phyloP scores from a whole-genome alignment of 1,139 yeast species.

The Pichia sp. region DNA sequence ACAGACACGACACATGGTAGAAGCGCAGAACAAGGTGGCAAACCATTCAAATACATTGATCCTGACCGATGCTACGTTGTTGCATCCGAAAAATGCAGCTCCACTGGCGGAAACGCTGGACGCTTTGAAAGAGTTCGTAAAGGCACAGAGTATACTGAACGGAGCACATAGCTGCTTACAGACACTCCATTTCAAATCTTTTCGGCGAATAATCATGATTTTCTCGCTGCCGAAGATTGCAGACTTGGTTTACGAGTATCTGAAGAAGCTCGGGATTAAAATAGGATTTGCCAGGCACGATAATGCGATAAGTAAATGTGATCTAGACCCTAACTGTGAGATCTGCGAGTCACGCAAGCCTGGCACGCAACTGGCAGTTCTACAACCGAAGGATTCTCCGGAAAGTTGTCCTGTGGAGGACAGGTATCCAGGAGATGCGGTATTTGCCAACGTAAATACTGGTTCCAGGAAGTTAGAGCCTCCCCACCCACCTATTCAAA shows the following conservation, averaged over 20 bases:
- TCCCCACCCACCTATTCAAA: conserved; percentile 28
- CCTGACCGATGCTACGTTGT: conserved; percentile 25
- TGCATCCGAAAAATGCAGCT: conserved; percentile 24
- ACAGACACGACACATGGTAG: neutral
- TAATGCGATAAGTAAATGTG: conserved; percentile 12
- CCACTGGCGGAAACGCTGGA: conserved; percentile 22
- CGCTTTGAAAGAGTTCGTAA: conserved; percentile 21
- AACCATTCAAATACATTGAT: conserved; percentile 27
- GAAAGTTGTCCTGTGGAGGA: conserved; percentile 9
- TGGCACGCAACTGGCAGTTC: neutral
- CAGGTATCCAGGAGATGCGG: conserved; percentile 9
- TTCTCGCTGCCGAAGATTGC: conserved; percentile 26
- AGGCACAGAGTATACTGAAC: conserved; percentile 16
- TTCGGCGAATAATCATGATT: conserved; percentile 30
- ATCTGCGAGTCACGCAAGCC: neutral
- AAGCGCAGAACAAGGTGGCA: neutral
- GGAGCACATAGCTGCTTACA: conserved; percentile 21
- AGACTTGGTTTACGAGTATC: conserved; percentile 18
- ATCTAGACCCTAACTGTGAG: conserved; percentile 4
- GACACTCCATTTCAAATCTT: conserved; percentile 27
- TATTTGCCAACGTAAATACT: neutral
- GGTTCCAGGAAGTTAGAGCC: conserved; percentile 17
- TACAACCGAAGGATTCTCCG: neutral
- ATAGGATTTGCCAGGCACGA: conserved; percentile 25
- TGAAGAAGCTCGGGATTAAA: conserved; percentile 23